phyloP scores from a whole-genome alignment of 805 yeast species.

The Hanseniaspora meyeri region DNA sequence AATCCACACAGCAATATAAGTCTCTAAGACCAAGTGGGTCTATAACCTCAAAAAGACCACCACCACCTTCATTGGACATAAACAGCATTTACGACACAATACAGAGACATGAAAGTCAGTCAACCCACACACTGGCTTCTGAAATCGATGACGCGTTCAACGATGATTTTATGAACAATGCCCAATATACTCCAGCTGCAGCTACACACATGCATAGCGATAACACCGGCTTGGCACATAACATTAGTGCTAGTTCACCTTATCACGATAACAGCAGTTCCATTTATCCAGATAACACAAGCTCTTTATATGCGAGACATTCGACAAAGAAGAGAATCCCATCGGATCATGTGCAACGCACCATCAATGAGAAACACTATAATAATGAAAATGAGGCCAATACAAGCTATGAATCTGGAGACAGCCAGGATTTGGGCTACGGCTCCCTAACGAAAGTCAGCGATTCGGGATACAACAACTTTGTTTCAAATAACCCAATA shows the following conservation, averaged over 20 bases:
- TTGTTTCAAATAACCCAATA: not conserved
- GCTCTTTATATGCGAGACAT: not conserved
- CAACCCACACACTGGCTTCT: not conserved
- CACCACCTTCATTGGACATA: slow-evolving; percentile 21
- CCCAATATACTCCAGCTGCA: too few species aligned
- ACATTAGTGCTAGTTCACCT: too few species aligned
- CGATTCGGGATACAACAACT: not conserved
- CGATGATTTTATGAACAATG: too few species aligned
- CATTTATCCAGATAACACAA: not conserved
- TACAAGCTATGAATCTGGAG: not conserved
- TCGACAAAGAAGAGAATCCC: not conserved
- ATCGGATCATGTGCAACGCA: not conserved
- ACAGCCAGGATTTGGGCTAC: not conserved
- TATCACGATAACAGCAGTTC: too few species aligned
- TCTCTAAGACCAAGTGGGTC: not conserved
- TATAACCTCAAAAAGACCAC: slow-evolving; percentile 17
- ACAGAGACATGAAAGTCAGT: not conserved
- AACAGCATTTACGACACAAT: slow-evolving; percentile 12
- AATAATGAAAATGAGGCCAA: not conserved
- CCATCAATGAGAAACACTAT: not conserved
- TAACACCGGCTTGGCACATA: too few species aligned
- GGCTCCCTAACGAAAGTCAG: not conserved
- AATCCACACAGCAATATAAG: not conserved
- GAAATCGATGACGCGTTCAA: not conserved
- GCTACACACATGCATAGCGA: too few species aligned